These are phyloP conservation scores for Schizophyllum commune DNA, from an alignment of 1,284 basidiomycete genomes.

Conservation along the genomic window DNA sequence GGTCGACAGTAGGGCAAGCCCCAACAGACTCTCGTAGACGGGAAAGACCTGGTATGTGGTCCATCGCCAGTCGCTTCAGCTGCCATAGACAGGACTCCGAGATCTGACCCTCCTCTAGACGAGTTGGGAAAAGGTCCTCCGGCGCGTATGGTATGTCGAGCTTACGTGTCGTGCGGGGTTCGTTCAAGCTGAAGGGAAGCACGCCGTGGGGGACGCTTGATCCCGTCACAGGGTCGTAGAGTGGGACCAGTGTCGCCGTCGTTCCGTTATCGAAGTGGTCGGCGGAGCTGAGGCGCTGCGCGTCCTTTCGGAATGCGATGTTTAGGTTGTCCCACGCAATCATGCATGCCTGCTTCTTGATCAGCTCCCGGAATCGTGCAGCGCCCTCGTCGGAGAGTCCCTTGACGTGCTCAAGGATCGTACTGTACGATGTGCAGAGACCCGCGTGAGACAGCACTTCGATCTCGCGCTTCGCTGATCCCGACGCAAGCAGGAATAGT, in stretches of 20 bases:
- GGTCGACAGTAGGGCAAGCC: conserved; percentile 9
- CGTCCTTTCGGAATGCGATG: too few relatives aligned
- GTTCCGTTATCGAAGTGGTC: conserved; percentile 24
- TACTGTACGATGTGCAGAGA: conserved; percentile 17
- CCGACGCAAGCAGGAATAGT: conserved; percentile 12
- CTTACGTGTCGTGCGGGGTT: conserved; percentile 4
- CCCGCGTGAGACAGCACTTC: conserved; percentile 17
- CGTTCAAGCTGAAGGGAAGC: conserved; percentile 12
- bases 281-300: not conserved
- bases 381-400: conserved; percentile 15
- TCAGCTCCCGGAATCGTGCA: conserved; percentile 5
- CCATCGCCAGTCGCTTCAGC: conserved; percentile 7
- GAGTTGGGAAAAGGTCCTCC: conserved; percentile 4
- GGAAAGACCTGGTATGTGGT: conserved; percentile 4
- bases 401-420: conserved; percentile 16
- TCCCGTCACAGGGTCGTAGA: conserved; percentile 11
- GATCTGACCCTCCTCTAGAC: conserved; percentile 2
- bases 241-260: conserved; percentile 17
- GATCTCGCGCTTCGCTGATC: conserved; percentile 10
- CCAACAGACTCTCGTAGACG: conserved; percentile 3
- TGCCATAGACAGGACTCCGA: conserved; percentile 7
- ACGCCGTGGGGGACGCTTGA: conserved; percentile 5
- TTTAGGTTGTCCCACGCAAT: too few relatives aligned
- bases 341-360: conserved; percentile 6
- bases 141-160: conserved; percentile 1